A percentile compares a stretch with the other conserved stretches of the same genome.
Evolutionary conservation across 169 alveolate species (phyloP).

Genomic region (Ichthyophthirius multifiliis): DNA sequence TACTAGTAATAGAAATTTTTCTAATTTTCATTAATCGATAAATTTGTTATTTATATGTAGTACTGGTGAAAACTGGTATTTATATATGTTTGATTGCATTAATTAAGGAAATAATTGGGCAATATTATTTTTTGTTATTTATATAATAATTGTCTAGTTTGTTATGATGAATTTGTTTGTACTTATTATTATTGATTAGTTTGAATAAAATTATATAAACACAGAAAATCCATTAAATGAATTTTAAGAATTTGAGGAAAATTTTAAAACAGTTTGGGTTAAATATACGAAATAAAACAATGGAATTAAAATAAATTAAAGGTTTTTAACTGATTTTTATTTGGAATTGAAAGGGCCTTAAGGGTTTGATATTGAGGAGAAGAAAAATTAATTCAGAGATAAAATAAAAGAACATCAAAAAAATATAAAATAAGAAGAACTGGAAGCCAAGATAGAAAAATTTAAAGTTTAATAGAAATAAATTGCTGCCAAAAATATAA

Average conservation of each 20-base stretch:
- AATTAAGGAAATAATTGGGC: not conserved
- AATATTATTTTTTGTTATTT: conserved; percentile 32
- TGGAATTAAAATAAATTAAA: conserved; percentile 51
- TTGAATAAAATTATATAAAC: conserved; percentile 77
- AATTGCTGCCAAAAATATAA: conserved; percentile 1
- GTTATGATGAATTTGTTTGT: conserved; percentile 78
- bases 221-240: conserved; percentile 72
- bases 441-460: not conserved
- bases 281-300: conserved; percentile 49
- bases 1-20: conserved; percentile 50
- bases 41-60: conserved; percentile 51
- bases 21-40: conserved; percentile 61
- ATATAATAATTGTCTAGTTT: conserved; percentile 27
- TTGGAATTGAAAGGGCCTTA: not conserved
- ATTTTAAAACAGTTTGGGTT: conserved; percentile 74
- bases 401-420: not conserved
- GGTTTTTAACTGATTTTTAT: not conserved
- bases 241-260: conserved; percentile 64
- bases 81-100: conserved; percentile 38
- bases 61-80: conserved; percentile 75
- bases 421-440: not conserved
- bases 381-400: no score
- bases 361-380: no score
- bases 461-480: not conserved
- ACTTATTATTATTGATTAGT: conserved; percentile 72